Base-by-base conservation (phyloP, 2,329 filamentous ascomycete species). In the Stemphylium vesicarium region DNA sequence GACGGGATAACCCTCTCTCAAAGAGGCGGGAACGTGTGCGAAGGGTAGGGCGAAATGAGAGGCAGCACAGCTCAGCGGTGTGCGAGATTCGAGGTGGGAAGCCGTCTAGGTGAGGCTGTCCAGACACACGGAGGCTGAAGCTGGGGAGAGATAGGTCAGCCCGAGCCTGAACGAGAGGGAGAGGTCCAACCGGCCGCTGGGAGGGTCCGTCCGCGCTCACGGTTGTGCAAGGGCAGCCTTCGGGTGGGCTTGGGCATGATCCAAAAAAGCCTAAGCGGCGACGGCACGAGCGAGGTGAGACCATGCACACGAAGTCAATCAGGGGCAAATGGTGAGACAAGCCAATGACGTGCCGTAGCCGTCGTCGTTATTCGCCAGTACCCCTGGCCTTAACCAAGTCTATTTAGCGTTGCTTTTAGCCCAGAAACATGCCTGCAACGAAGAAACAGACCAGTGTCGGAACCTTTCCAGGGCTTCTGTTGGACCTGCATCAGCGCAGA, bases 61-160 rank as follows among this genome's bases (percentile, higher is more conserved):
- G 72, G 60, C 68, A 70, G 67, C 70, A 72, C 71, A 66, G 70
- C 71, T 51, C 68, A 67, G 70, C 71, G 61, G 72, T 69, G 69
- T 70, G 68, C 66, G 38, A 46, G 52, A 44, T 53, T 39, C 35
- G 49, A 57, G 47, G 57, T 41, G 32, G 57, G 46, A 40, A 52
- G 26, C 59, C 50, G 53, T 53, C 43, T 42, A 47, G 65, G 56
- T 69, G 68, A 73, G 66, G 65, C 69, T 70, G 64, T 64, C 65
- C 64, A 63, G 62, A 59, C 65, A 58, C 64, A 62, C 59, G 65
- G 59, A 62, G 60, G 57, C 53, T 64, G 62, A 65, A 64, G 64
- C 66, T 65, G 64, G 59, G 64, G 63, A 67, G 59, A 59, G 56
- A 59, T 59, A 62, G 60, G 41, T 60, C 59, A 64, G 62, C 53